Conservation (phyloP, 176 grass and related monocot species). For the Carex myosuroides region DNA sequence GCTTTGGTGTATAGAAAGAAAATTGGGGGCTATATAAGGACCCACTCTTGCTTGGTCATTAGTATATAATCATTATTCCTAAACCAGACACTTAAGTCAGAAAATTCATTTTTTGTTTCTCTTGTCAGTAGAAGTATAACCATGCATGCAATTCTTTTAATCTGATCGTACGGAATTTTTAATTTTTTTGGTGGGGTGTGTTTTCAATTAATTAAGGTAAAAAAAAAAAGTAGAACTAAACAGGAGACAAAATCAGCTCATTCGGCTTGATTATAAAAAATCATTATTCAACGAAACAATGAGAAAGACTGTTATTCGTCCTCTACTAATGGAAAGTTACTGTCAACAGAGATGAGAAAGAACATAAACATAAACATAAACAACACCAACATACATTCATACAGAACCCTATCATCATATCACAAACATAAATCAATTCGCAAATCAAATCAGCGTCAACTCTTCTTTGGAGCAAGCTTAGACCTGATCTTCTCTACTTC, state of each 20-base stretch:
- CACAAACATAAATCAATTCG: neutral
- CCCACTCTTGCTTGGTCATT: neutral
- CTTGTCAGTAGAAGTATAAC: neutral
- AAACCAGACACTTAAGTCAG: neutral
- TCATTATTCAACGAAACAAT: neutral
- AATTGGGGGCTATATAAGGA: neutral
- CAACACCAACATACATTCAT: neutral
- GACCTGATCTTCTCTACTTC: constrained; percentile 23
- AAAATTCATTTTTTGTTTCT: neutral
- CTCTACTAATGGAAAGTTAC: neutral
- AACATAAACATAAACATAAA: neutral
- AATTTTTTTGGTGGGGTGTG: neutral
- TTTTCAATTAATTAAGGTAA: too few species aligned
- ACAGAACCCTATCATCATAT: neutral
- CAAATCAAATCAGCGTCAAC: neutral
- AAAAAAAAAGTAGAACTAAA: too few species aligned
- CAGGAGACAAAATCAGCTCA: neutral
- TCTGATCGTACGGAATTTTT: neutral
- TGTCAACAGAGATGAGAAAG: neutral
- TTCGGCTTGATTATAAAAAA: neutral
- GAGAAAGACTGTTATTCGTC: neutral
- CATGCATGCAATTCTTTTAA: neutral
- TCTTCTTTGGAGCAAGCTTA: constrained; percentile 24
- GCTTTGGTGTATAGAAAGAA: neutral
- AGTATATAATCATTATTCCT: neutral